Base-by-base conservation (phyloP, 495 filamentous ascomycete species). In the Xeromyces bisporus region DNA sequence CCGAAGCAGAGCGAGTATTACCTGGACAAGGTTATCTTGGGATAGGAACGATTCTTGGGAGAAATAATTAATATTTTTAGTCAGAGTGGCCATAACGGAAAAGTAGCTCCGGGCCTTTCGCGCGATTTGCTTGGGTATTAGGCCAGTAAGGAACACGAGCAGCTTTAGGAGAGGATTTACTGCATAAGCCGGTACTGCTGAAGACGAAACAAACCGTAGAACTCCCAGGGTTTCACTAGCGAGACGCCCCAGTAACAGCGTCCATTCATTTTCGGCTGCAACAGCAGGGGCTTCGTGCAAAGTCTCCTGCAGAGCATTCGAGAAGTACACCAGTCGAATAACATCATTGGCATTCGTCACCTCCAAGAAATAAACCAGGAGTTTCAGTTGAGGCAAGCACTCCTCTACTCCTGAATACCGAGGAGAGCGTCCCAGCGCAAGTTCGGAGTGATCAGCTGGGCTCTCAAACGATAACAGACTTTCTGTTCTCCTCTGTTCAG, bases 111-210 rank as follows among this genome's bases (percentile, higher is more conserved):
- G 28, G 4, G 60, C 60, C 17, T 59, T 44, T 3, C 42, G 40
- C 27, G 67, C 64, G 47, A 67, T 58, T 26, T 61, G 51, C 34
- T 59, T 64, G 1, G 65, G 64, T 23, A 68, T 60, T 14, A 59
- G 37, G 10, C 46, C 38, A 2, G 56, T 43, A 11, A 71, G 41
- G 26, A 56, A 56, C 7, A 38, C 31, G 7, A 65, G 41, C 7
- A 60, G 47, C 31, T 38, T 41, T 4, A 71, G 40, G 3, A 66
- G 43, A 34, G 44, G 40, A 10, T 49, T 37, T n/a, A 60, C 34
- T 14, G 47, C 40, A 32, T 35, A 25, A 0, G 23, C 31, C 17
- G 51, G 46, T 10, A 53, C 33, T 11, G 33, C 30, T 10, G 32
- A 15, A n/a, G 34, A 38, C 6, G 41, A 45, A 17, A 47, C 55